phyloP scores from a whole-genome alignment of 2,329 filamentous ascomycete species.

The Apiospora malaysiana region DNA sequence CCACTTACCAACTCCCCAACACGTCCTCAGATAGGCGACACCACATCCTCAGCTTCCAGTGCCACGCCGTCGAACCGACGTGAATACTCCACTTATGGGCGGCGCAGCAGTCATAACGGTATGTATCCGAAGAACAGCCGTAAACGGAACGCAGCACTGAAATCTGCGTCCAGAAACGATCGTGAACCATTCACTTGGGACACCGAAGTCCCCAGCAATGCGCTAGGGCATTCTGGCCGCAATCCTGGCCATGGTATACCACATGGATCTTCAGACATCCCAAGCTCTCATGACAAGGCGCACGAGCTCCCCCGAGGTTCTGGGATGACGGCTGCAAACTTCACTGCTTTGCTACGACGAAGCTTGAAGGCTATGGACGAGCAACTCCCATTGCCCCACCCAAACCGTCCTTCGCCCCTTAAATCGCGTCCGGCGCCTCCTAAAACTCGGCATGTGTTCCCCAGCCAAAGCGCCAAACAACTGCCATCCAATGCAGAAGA shows the following conservation, averaged over 20 bases:
- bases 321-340: neutral
- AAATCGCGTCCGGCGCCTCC: too few species aligned
- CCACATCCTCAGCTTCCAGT: conserved; percentile 14
- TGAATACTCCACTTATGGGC: conserved; percentile 26
- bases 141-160: neutral
- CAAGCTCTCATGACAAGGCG: neutral
- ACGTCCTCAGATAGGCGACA: conserved; percentile 1
- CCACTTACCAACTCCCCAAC: neutral
- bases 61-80: conserved; percentile 35
- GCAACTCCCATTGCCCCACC: neutral
- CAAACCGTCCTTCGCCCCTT: neutral
- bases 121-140: neutral
- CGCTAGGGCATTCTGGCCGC: neutral
- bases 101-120: neutral
- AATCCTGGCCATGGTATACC: neutral
- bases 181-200: too few species aligned
- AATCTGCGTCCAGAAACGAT: conserved; percentile 1
- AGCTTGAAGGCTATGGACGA: neutral
- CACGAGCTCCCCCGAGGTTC: neutral
- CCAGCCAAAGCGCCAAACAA: neutral
- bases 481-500: neutral
- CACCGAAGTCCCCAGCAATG: neutral
- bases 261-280: neutral
- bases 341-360: neutral
- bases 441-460: too few species aligned